Conservation (phyloP, 2,329 filamentous ascomycete species). For the Paracoccidioides lutzii region DNA sequence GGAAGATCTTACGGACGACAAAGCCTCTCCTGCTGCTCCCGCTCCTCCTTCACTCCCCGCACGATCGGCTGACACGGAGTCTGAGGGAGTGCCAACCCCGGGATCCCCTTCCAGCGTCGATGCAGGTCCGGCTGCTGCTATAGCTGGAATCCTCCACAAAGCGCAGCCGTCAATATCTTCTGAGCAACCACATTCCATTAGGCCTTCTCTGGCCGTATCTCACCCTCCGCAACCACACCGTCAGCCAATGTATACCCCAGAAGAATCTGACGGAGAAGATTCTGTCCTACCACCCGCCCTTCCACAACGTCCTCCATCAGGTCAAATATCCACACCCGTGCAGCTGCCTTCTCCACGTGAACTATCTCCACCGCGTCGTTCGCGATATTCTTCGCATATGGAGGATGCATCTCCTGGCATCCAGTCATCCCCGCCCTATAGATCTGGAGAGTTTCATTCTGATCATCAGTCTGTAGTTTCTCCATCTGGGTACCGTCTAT, state of each 20-base stretch:
- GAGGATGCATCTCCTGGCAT: conserved; percentile 31
- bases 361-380: conserved; percentile 34
- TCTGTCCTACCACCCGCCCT: conserved; percentile 44
- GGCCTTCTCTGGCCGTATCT: conserved; percentile 20
- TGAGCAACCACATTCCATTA: conserved; percentile 18
- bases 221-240: conserved; percentile 31
- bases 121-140: conserved; percentile 44
- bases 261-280: conserved; percentile 56
- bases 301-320: conserved; percentile 48
- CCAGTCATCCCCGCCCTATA: conserved; percentile 42
- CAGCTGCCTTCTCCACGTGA: conserved; percentile 45
- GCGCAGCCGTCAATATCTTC: conserved; percentile 25
- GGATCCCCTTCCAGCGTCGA: conserved; percentile 8
- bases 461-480: conserved; percentile 36
- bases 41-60: conserved; percentile 23
- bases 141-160: conserved; percentile 38
- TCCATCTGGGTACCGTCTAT: conserved; percentile 78
- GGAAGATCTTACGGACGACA: conserved; percentile 23
- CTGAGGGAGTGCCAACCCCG: conserved; percentile 33
- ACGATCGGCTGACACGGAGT: conserved; percentile 28
- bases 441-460: conserved; percentile 32
- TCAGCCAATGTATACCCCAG: conserved; percentile 45
- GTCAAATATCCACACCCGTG: conserved; percentile 39
- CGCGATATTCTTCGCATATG: conserved; percentile 23
- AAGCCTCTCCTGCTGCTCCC: conserved; percentile 36